Evolutionary conservation across 352 stramenopile species (phyloP).

Genomic region (Phytophthora multivora): DNA sequence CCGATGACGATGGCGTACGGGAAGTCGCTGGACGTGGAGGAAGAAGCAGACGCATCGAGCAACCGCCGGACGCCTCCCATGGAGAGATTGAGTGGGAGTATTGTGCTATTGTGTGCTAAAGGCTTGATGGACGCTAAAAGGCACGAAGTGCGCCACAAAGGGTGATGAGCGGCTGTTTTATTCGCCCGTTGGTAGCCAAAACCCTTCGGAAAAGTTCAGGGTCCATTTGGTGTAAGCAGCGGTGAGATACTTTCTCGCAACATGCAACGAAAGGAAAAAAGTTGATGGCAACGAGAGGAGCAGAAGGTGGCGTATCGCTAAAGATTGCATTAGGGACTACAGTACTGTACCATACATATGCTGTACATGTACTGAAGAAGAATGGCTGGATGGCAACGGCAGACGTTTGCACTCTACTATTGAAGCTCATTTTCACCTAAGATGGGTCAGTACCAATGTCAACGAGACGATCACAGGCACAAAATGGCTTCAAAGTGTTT

Average conservation of each 20-base stretch:
- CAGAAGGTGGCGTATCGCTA: not conserved
- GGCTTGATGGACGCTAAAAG: conserved; percentile 19
- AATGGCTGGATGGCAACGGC: too few relatives aligned
- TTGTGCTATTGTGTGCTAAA: not conserved
- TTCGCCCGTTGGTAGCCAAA: conserved; percentile 2
- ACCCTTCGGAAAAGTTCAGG: conserved; percentile 20
- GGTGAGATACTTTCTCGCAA: conserved; percentile 9
- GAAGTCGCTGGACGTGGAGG: conserved; percentile 21
- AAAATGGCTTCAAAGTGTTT: conserved; percentile 5
- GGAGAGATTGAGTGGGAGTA: not conserved
- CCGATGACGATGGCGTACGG: conserved; percentile 37
- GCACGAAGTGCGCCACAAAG: conserved; percentile 11
- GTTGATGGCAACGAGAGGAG: not conserved
- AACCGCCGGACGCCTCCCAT: conserved; percentile 5
- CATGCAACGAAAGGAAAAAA: not conserved
- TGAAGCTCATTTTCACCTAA: not conserved
- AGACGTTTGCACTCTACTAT: too few relatives aligned
- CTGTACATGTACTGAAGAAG: too few relatives aligned
- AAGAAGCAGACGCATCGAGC: not conserved
- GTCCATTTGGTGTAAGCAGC: not conserved
- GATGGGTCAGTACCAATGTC: conserved; percentile 1
- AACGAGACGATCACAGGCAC: conserved; percentile 17
- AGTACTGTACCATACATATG: too few relatives aligned
- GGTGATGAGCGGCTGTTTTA: conserved; percentile 12
- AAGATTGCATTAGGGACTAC: too few relatives aligned